These are phyloP conservation scores for Ogataea naganishii DNA, from an alignment of 805 yeast genomes.

Conservation along the genomic window DNA sequence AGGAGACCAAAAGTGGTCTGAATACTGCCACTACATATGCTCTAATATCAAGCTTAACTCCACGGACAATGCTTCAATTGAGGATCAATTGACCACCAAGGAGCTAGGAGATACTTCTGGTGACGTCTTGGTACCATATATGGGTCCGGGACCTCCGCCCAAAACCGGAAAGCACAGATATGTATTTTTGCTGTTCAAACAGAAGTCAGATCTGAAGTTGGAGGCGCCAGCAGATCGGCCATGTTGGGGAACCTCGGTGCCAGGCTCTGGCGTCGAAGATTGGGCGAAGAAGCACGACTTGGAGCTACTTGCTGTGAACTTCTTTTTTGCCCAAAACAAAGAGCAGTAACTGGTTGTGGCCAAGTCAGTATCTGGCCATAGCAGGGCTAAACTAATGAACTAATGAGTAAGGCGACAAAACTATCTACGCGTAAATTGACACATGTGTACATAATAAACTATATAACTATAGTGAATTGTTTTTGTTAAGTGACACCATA, in stretches of 20 bases:
- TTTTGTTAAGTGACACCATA: too few species aligned
- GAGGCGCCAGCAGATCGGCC: constrained; percentile 47
- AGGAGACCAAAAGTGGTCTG: constrained; percentile 81
- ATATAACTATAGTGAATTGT: too few species aligned
- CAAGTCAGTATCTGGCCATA: too few species aligned
- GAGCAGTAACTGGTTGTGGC: constrained; percentile 10
- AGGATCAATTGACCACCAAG: constrained; percentile 25
- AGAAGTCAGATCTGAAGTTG: constrained; percentile 34
- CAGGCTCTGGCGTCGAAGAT: constrained; percentile 68
- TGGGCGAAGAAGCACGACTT: constrained; percentile 62
- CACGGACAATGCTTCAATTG: constrained; percentile 16
- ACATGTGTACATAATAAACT: too few species aligned
- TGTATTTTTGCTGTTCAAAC: constrained; percentile 68
- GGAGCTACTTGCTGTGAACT: constrained; percentile 67
- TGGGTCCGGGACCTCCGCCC: constrained; percentile 88
- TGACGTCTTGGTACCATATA: constrained; percentile 43
- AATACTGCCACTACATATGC: constrained; percentile 68
- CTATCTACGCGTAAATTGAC: too few species aligned
- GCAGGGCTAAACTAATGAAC: too few species aligned
- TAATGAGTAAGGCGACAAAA: too few species aligned
- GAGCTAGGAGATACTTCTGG: constrained; percentile 25
- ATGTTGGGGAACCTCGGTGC: constrained; percentile 81
- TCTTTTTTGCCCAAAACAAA: constrained; percentile 69
- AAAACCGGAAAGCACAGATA: constrained; percentile 85
- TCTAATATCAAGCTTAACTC: constrained; percentile 41